Conservation (phyloP, 768 basidiomycete genomes). For the Omphalotus guepiniiformis region DNA sequence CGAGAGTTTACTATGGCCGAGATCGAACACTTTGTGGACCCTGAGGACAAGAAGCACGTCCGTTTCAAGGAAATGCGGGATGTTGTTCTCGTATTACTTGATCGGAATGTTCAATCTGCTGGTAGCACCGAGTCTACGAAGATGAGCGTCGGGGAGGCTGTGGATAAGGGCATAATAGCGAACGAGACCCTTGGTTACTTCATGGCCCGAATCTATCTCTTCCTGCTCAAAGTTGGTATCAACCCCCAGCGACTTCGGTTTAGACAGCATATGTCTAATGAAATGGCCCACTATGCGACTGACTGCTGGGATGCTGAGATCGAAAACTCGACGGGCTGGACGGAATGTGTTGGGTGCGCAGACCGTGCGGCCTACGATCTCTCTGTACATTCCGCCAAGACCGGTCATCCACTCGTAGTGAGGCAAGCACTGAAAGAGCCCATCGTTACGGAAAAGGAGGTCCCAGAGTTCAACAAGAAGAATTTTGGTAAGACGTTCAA, state of each 20-base stretch:
- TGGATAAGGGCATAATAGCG: slow-evolving; percentile 79
- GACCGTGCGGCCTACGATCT: slow-evolving; percentile 97
- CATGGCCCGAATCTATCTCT: slow-evolving; percentile 86
- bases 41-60: slow-evolving; percentile 81
- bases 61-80: slow-evolving; percentile 81
- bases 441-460: slow-evolving; percentile 73
- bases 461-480: slow-evolving; percentile 85
- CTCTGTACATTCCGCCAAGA: slow-evolving; percentile 80
- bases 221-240: slow-evolving; percentile 89
- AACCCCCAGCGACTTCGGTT: slow-evolving; percentile 80
- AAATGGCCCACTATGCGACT: slow-evolving; percentile 99
- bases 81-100: slow-evolving; percentile 70
- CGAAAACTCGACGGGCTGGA: slow-evolving; percentile 87
- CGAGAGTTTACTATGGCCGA: slow-evolving; percentile 99
- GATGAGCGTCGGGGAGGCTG: slow-evolving; percentile 87
- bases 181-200: slow-evolving; percentile 99
- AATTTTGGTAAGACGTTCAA: slow-evolving; percentile 85
- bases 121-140: slow-evolving; percentile 61
- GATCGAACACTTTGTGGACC: slow-evolving; percentile 99
- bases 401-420: slow-evolving; percentile 82
- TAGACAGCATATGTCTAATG: slow-evolving; percentile 97
- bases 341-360: slow-evolving; percentile 98
- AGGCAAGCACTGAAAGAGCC: slow-evolving; percentile 84
- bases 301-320: slow-evolving; percentile 99
- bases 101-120: slow-evolving; percentile 76